Conservation (phyloP, 495 filamentous ascomycete species). For the Neurospora sp. region DNA sequence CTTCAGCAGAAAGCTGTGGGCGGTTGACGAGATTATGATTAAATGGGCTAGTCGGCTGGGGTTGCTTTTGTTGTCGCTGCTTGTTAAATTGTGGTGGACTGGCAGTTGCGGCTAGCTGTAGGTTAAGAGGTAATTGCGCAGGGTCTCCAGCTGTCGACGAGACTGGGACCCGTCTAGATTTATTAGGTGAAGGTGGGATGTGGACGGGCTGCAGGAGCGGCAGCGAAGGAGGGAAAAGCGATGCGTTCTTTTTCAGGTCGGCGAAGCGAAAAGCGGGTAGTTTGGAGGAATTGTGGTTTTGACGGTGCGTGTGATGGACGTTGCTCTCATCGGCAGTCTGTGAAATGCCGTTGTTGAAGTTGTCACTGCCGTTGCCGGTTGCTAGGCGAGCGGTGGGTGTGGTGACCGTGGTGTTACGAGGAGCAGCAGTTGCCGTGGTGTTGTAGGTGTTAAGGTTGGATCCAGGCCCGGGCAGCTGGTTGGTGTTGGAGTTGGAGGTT, state of each 20-base stretch:
- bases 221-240: conserved; percentile 20
- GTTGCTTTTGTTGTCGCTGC: conserved; percentile 10
- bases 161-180: conserved; percentile 11
- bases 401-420: neutral
- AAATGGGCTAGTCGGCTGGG: conserved; percentile 5
- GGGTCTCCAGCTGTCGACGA: conserved; percentile 16
- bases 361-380: conserved; percentile 2
- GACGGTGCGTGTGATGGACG: conserved; percentile 31
- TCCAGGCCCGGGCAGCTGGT: neutral
- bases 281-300: conserved; percentile 40
- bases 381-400: neutral
- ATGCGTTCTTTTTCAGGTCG: conserved; percentile 34
- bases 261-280: conserved; percentile 40
- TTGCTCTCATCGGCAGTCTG: neutral
- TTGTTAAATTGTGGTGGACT: conserved; percentile 7
- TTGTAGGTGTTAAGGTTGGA: conserved; percentile 1
- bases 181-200: conserved; percentile 25
- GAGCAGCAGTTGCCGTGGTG: neutral
- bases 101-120: conserved; percentile 9
- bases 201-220: conserved; percentile 17
- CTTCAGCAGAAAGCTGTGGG: neutral
- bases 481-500: conserved; percentile 11
- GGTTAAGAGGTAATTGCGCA: conserved; percentile 2
- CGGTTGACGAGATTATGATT: conserved; percentile 6
- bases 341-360: conserved; percentile 19